Conservation (phyloP, 331 rosid genomes). For the Cucumis variabilis region DNA sequence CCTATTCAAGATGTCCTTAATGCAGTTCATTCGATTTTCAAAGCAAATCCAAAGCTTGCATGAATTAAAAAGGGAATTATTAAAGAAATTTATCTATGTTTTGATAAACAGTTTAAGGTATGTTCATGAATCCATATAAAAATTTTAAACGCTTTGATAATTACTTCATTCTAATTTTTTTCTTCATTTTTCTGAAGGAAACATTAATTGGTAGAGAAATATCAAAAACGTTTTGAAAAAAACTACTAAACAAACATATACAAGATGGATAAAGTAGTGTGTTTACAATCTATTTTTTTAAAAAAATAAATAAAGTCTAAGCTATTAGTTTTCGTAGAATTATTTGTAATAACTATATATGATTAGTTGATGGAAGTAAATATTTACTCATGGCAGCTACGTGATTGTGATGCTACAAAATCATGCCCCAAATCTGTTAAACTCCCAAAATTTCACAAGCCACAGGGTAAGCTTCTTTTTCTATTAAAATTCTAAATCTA, state of each 20-base stretch:
- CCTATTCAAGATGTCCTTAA: neutral
- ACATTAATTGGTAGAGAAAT: too few relatives aligned
- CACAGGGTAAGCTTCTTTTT: neutral
- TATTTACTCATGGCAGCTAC: neutral
- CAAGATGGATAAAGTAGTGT: too few relatives aligned
- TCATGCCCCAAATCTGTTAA: neutral
- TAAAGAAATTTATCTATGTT: slow-evolving; percentile 1
- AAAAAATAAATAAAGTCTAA: neutral
- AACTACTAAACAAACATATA: too few relatives aligned
- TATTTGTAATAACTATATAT: neutral
- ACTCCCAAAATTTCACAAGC: neutral
- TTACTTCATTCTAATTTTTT: too few relatives aligned
- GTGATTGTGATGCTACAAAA: neutral
- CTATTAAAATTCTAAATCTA: neutral
- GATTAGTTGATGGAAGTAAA: neutral
- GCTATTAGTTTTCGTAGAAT: neutral
- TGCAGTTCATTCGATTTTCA: neutral
- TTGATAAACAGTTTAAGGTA: neutral
- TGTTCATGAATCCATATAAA: neutral
- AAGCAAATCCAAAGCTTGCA: neutral
- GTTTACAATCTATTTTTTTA: too few relatives aligned
- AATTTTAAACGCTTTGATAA: too few relatives aligned
- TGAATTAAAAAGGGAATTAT: neutral
- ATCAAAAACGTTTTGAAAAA: too few relatives aligned
- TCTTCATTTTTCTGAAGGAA: too few relatives aligned